Evolutionary conservation across 2,329 filamentous ascomycete genomes (phyloP).

Genomic region (Colletotrichum godetiae): DNA sequence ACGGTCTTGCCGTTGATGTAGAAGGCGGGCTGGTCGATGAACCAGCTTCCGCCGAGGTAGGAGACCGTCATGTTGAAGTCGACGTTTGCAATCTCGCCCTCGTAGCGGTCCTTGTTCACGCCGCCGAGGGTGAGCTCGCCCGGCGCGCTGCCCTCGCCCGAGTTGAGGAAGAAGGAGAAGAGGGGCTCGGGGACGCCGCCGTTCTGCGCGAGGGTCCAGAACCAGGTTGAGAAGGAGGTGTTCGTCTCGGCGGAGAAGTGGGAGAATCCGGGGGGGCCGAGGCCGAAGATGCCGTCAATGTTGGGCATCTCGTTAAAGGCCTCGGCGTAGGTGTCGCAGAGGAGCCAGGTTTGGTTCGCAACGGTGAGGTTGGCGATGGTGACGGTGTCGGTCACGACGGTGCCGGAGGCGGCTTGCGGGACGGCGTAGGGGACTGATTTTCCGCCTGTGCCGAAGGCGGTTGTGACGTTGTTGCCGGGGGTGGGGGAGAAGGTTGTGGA

Average conservation of each 20-base stretch:
- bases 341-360: conserved; percentile 42
- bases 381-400: conserved; percentile 43
- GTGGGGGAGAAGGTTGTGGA: conserved; percentile 43
- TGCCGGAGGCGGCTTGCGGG: conserved; percentile 40
- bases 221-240: conserved; percentile 37
- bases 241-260: conserved; percentile 27
- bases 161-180: conserved; percentile 44
- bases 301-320: conserved; percentile 39
- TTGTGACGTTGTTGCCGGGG: conserved; percentile 35
- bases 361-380: conserved; percentile 40
- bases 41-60: conserved; percentile 37
- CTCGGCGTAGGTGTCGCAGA: conserved; percentile 43
- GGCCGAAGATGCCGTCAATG: conserved; percentile 49
- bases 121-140: conserved; percentile 48
- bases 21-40: conserved; percentile 42
- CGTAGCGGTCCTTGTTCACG: conserved; percentile 43
- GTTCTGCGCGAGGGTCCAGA: conserved; percentile 43
- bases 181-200: conserved; percentile 41
- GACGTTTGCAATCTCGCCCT: conserved; percentile 41
- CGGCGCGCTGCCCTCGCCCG: conserved; percentile 33
- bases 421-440: conserved; percentile 41
- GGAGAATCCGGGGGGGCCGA: conserved; percentile 36
- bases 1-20: conserved; percentile 40
- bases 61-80: conserved; percentile 39
- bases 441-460: conserved; percentile 42